phyloP scores from a whole-genome alignment of 345 rosid genomes.

The Eucalyptus pumila region DNA sequence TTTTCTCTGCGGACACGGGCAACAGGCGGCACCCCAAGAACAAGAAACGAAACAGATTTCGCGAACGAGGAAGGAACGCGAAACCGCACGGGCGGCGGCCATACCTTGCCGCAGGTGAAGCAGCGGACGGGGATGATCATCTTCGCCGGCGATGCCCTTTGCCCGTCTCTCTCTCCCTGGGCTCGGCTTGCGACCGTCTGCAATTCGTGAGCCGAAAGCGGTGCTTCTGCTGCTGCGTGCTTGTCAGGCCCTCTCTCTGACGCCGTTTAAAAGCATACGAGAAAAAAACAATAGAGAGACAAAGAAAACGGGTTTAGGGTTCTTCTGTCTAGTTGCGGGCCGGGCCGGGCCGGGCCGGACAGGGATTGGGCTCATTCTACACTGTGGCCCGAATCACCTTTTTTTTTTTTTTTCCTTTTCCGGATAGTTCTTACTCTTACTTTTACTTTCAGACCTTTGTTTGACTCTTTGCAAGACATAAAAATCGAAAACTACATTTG shows the following conservation, averaged over 20 bases:
- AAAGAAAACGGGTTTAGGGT: neutral
- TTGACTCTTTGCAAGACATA: rapidly evolving
- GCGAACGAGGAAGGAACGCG: neutral
- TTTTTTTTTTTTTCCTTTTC: no score
- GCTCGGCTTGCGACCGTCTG: neutral
- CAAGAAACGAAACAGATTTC: neutral
- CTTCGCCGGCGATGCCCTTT: neutral
- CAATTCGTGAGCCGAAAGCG: neutral
- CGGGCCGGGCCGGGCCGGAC: neutral
- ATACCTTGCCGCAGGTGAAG: conserved; percentile 73
- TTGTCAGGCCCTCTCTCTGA: neutral
- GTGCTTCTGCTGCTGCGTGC: neutral
- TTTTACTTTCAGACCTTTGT: no score
- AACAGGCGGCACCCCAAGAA: no score
- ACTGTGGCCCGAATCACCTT: neutral
- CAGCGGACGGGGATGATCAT: conserved; percentile 84
- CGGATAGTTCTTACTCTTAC: no score
- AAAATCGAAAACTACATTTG: rapidly evolving
- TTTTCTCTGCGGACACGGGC: no score
- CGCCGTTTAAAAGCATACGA: neutral
- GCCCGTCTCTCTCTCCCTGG: neutral
- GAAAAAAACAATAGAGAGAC: neutral
- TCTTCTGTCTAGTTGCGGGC: neutral
- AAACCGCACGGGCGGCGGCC: neutral
- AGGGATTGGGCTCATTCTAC: neutral